phyloP scores from a whole-genome alignment of 805 yeast species.

The Teunomyces lycoperdinae region DNA sequence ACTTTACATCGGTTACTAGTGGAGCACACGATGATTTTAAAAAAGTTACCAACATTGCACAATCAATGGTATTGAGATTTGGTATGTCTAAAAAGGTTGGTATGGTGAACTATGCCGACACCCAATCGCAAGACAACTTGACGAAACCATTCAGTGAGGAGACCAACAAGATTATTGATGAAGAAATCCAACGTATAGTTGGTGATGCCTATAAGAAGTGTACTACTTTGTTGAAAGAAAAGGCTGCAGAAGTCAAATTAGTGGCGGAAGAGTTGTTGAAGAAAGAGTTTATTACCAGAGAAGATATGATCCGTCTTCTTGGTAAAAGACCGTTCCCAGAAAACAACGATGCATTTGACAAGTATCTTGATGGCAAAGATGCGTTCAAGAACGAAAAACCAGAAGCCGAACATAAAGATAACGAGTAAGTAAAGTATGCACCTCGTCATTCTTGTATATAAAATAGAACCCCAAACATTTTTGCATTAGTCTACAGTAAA shows the following conservation, averaged over 20 bases:
- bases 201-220: conserved; percentile 74
- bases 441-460: conserved; percentile 7
- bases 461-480: neutral
- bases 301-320: conserved; percentile 83
- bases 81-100: conserved; percentile 93
- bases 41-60: conserved; percentile 92
- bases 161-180: conserved; percentile 77
- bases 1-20: conserved; percentile 87
- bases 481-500: neutral
- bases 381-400: conserved; percentile 39
- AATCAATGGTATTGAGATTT: conserved; percentile 83
- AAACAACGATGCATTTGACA: conserved; percentile 85
- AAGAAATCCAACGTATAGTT: conserved; percentile 77
- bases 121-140: conserved; percentile 60
- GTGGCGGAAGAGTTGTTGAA: conserved; percentile 84
- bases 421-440: conserved; percentile 9
- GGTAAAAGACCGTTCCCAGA: conserved; percentile 94
- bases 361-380: conserved; percentile 52
- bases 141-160: conserved; percentile 89
- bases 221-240: conserved; percentile 61
- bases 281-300: conserved; percentile 90
- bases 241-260: conserved; percentile 69
- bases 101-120: conserved; percentile 71
- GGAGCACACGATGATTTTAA: conserved; percentile 97
- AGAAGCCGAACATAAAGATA: conserved; percentile 24